These are phyloP conservation scores for Stygiomarasmius scandens DNA, from an alignment of 1,284 basidiomycete genomes.

Conservation along the genomic window DNA sequence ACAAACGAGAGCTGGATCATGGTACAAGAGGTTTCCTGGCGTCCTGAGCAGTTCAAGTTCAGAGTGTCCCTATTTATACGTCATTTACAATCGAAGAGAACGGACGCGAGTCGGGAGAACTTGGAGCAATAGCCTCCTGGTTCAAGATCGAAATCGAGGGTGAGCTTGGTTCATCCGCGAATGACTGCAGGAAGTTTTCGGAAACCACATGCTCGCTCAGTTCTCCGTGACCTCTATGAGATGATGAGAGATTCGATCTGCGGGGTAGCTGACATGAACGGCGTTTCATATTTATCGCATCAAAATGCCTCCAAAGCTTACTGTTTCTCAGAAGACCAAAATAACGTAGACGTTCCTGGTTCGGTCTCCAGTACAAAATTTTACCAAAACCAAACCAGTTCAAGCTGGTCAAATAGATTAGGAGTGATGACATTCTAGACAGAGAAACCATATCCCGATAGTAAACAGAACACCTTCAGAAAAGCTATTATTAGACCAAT, in stretches of 20 bases:
- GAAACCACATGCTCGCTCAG: not conserved
- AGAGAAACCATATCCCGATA: too few species aligned
- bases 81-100: not conserved
- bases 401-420: too few species aligned
- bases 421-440: too few species aligned
- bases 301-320: not conserved
- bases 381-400: too few species aligned
- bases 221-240: not conserved
- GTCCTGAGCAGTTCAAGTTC: not conserved
- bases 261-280: not conserved
- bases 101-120: not conserved
- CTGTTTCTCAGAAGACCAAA: not conserved
- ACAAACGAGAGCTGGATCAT: conserved; percentile 2
- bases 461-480: too few species aligned
- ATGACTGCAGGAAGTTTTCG: not conserved
- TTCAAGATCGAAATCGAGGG: not conserved
- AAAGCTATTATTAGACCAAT: too few species aligned
- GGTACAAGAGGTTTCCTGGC: not conserved
- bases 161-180: not conserved
- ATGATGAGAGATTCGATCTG: not conserved
- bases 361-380: too few species aligned
- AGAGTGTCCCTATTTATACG: not conserved
- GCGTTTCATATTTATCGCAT: not conserved
- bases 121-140: not conserved
- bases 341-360: too few species aligned